Conservation (phyloP, 768 basidiomycete species). For the Mycena epipterygia region DNA sequence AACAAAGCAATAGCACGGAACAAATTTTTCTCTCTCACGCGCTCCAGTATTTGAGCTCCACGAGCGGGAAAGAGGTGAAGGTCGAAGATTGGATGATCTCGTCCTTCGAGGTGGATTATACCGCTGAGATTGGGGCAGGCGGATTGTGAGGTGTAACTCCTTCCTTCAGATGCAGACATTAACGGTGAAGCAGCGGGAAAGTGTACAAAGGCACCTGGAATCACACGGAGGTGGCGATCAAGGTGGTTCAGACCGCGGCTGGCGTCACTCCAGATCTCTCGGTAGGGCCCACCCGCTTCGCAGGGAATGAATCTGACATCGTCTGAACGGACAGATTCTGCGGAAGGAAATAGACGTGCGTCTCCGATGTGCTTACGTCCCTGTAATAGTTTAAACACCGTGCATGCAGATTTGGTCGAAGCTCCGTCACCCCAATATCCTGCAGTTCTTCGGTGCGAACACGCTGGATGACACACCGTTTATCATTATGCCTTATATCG, state of each 20-base stretch:
- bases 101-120: constrained; percentile 5
- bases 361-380: background rate
- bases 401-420: background rate
- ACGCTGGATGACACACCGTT: constrained; percentile 14
- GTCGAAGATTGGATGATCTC: constrained; percentile 21
- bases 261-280: background rate
- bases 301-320: background rate
- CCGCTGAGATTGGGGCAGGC: background rate
- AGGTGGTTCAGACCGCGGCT: background rate
- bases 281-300: background rate
- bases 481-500: constrained; percentile 8
- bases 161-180: background rate
- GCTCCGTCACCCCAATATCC: constrained; percentile 82
- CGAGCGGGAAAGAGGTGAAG: background rate
- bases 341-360: constrained; percentile 2
- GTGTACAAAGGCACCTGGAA: constrained; percentile 16
- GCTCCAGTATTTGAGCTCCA: background rate
- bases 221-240: constrained; percentile 11
- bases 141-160: constrained; percentile 11
- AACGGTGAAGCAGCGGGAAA: background rate
- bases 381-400: background rate
- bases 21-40: background rate
- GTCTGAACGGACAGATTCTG: background rate
- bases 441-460: constrained; percentile 48
- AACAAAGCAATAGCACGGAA: background rate